phyloP scores from a whole-genome alignment of 2,329 filamentous ascomycete genomes.

The Apiospora marii region DNA sequence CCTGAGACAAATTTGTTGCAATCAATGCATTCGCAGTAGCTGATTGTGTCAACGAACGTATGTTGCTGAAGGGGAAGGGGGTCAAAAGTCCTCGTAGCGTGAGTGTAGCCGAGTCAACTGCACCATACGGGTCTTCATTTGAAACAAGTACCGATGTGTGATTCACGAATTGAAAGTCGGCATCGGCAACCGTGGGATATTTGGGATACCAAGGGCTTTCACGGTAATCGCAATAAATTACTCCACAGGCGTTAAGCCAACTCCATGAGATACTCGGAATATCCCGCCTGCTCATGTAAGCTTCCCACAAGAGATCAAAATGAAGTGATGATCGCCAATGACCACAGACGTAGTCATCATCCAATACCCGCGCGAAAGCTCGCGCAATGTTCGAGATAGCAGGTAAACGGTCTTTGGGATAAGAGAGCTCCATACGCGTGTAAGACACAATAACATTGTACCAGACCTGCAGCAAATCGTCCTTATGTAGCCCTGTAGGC shows the following conservation, averaged over 20 bases:
- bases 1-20: no score
- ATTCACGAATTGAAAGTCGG: background rate
- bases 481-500: background rate
- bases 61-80: background rate
- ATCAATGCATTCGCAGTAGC: no score
- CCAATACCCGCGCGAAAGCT: background rate
- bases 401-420: background rate
- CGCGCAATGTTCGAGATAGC: background rate
- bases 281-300: no score
- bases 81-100: background rate
- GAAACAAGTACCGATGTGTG: background rate
- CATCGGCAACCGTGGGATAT: no score
- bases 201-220: no score
- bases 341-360: background rate
- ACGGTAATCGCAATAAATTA: background rate
- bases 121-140: background rate
- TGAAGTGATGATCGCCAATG: background rate
- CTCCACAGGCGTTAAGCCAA: background rate
- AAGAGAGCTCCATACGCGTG: background rate
- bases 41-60: background rate
- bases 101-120: background rate
- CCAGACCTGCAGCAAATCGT: background rate
- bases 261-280: background rate
- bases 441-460: background rate
- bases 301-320: background rate